Base-by-base conservation (phyloP, 768 basidiomycete species). In the Suillus ampliporus region DNA sequence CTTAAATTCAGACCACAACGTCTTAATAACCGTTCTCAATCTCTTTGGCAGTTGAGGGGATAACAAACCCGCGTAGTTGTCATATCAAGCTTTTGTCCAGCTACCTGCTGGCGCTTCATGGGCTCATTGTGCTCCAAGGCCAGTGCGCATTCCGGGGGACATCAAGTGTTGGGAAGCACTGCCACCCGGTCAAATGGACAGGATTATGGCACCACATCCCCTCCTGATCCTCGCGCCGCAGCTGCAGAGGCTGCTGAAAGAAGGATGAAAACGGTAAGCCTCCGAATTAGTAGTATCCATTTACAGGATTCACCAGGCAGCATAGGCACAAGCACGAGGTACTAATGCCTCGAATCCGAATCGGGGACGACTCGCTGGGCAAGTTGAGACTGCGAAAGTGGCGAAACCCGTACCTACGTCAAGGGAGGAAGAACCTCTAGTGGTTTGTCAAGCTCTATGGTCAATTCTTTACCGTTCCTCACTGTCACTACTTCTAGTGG, bases 201-300 rank as follows among this genome's bases (percentile, higher is more conserved):
- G 35, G 63, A 69, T 28, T 51, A 62, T 23, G 68, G 77, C 71
- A 71, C 67, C 68, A 67, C 72, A 64, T 56, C 68, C 61, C 58
- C 44, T 58, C 37, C 68, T 64, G 76, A 86, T 78, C 76, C 81
- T 71, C 83, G 84, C 69, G 75, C 78, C 57, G 86, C 86, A 71
- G 85, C 85, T 61, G 83, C 85, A 72, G 84, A 83, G 72, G 87
- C 87, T 64, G 87, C 87, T 65, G 87, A 87, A 72, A 82, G 82
- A 68, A 80, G 87, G 65, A 65, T 82, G 72, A 79, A 86, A 75
- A 79, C 81, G 69, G 87, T 87, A 68, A 77, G 85, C 77, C 58
- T 63, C 61, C 56, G 37, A 23, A 56, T 40, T 56, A 56, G 35
- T 60, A 28, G 47, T 35, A 28, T 40, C 69, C 68, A 67, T 60